Evolutionary conservation across 202 grass and related monocot genomes (phyloP), one percentile per base, ranked within the genome.

Genomic region (Schoenoplectus tabernaemontani): DNA sequence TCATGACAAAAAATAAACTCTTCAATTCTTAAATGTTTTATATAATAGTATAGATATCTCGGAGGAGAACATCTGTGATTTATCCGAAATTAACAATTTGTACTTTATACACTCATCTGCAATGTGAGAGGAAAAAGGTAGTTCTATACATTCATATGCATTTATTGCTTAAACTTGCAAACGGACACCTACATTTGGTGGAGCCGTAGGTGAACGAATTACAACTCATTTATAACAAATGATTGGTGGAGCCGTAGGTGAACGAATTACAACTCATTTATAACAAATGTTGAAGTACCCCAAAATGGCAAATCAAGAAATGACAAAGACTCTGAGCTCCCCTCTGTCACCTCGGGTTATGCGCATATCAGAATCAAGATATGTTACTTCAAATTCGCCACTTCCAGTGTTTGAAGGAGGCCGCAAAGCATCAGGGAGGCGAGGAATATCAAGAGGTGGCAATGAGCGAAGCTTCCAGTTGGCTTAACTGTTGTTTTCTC

Each of bases 351-450:
- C 94, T 47, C 94, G 86, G 0, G 94, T 97, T 74, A 97, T 41
- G 56, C 94, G 94, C 4, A 83, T 87, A 87, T 93, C 91, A 10
- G 7, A 81, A 82, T 97, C 94, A 51, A 97, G 80, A 75, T 93
- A 97, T 5, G 94, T 97, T n/a, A 97, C 84, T 82, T 97, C 84
- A 58, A 97, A 97, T 82, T 97, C 93, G 22, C 94, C 91, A 60
- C 82, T 93, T 38, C 94, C 84, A 38, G 87, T 86, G 86, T 86
- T 92, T 78, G 91, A 86, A 78, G 89, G 79, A 63, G 91, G 87
- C 68, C 87, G 69, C 56, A 97, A 85, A 73, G 30, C 79, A 81
- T 93, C 89, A 2, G 94, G 94, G 76, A 97, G 71, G 1, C 86
- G 87, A 0, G 94, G 94, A 71, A 97, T 64, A 80, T 97, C 94